Conservation (phyloP, 2,329 filamentous ascomycete genomes). For the Phyllosticta citrichinensis region DNA sequence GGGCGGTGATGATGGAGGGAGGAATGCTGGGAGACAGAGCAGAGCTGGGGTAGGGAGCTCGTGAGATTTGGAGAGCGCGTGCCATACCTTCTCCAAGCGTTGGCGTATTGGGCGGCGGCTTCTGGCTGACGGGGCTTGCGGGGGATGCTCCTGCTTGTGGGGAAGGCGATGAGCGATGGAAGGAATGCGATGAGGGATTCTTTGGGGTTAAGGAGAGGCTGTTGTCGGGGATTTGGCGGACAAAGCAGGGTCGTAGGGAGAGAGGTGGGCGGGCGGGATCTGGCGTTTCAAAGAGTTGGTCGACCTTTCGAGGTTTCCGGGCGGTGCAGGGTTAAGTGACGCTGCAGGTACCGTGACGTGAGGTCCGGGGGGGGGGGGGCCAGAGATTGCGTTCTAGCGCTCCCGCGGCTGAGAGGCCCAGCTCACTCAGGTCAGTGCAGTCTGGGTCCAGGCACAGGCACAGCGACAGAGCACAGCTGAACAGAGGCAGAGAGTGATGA, state of each 20-base stretch:
- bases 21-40: background rate
- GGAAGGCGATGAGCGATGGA: background rate
- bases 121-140: background rate
- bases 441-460: background rate
- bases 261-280: background rate
- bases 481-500: too few species aligned
- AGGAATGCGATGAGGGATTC: background rate
- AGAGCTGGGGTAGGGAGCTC: background rate
- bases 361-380: background rate
- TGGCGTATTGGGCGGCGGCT: background rate
- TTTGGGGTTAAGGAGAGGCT: too few species aligned
- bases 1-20: background rate
- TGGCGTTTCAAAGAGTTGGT: background rate
- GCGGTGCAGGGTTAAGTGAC: background rate
- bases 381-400: background rate
- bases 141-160: background rate
- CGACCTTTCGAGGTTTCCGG: background rate
- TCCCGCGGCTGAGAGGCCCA: background rate
- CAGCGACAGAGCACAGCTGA: too few species aligned
- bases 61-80: background rate
- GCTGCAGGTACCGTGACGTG: background rate
- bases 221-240: background rate
- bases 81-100: background rate
- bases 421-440: background rate
- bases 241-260: background rate